Conservation (phyloP, 129 eudicot species). For the Calendula officinalis region DNA sequence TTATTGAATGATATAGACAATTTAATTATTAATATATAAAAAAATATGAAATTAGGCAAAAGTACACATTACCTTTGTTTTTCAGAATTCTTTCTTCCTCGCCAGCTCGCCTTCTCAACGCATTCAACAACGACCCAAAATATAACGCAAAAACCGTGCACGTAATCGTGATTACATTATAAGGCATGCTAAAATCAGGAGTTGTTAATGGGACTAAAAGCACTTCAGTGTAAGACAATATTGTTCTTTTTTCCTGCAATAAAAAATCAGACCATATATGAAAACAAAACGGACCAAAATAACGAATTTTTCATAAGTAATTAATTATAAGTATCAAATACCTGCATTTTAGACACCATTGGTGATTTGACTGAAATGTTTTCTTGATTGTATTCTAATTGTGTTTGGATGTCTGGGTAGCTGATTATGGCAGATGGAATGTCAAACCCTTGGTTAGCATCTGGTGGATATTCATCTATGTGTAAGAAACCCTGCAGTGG, state of each 20-base stretch:
- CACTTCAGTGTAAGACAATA: slow-evolving; percentile 88
- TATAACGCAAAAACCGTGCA: slow-evolving; percentile 95
- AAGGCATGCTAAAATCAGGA: slow-evolving; percentile 99
- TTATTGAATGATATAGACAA: not conserved
- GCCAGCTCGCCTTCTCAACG: slow-evolving; percentile 69
- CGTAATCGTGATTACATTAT: slow-evolving; percentile 92
- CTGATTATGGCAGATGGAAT: slow-evolving; percentile 91
- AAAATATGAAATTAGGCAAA: too few species aligned
- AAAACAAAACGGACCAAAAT: slow-evolving; percentile 13
- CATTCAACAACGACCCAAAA: slow-evolving; percentile 91
- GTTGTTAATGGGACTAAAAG: slow-evolving; percentile 96
- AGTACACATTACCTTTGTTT: slow-evolving; percentile 51
- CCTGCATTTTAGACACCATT: slow-evolving; percentile 71
- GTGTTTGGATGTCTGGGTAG: slow-evolving; percentile 69
- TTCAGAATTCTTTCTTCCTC: slow-evolving; percentile 80
- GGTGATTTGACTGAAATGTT: slow-evolving; percentile 44
- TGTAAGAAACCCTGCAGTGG: slow-evolving; percentile 84
- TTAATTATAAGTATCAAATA: slow-evolving; percentile 15
- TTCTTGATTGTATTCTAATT: slow-evolving; percentile 45
- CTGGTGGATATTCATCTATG: slow-evolving; percentile 98
- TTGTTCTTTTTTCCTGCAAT: slow-evolving; percentile 57
- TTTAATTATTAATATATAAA: not conserved
- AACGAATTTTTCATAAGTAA: not conserved
- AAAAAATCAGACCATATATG: slow-evolving; percentile 21
- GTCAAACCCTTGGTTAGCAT: slow-evolving; percentile 99